Base-by-base conservation (phyloP, 495 filamentous ascomycete species). In the Neurospora cerealis region DNA sequence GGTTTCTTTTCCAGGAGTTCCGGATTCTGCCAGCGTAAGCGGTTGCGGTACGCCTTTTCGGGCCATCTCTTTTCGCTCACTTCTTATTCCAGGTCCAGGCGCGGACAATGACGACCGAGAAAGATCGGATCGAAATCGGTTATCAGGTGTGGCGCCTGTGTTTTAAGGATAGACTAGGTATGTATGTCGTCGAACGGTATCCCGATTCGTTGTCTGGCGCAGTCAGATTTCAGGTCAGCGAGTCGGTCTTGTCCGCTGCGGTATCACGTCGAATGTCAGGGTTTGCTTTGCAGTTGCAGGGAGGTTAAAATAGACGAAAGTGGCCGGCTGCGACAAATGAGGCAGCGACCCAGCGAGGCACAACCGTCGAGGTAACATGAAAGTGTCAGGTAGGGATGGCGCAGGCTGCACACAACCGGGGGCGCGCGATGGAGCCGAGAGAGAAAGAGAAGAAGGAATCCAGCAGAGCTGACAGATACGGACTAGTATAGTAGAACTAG, bases 41-140 rank as follows among this genome's bases (percentile, higher is more conserved):
- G 87, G 85, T 77, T 87, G 85, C 73, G 86, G 86, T 76, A 81
- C 83, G 74, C 83, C 76, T 81, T 87, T 88, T 77, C 87, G 85
- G 73, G 83, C 85, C 87, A 88, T 88, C 75, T 77, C 81, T 80
- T 74, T 66, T 41, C 44, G 74, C 46, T 21, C 39, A 66, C 54
- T 66, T 66, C 54, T 66, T 62, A 5, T 72, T 69, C 72, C 76
- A 75, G 73, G 76, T 66, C 54, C 54, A 66, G 54, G 46, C 21
- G 46, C 46, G 21, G 46, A 54, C 46, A 54, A 28, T 54, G 21
- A 24, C 3, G 28, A 34, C 54, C 54, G 54, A 66, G 28, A 66
- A 34, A 66, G 54, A 34, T 19, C 13, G 54, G 54, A 66, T 66
- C 54, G 54, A 34, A 66, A 66, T 36, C 54, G 54, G 54, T 32